Conservation (phyloP, 257 asterid species). For the Rehmannia glutinosa region DNA sequence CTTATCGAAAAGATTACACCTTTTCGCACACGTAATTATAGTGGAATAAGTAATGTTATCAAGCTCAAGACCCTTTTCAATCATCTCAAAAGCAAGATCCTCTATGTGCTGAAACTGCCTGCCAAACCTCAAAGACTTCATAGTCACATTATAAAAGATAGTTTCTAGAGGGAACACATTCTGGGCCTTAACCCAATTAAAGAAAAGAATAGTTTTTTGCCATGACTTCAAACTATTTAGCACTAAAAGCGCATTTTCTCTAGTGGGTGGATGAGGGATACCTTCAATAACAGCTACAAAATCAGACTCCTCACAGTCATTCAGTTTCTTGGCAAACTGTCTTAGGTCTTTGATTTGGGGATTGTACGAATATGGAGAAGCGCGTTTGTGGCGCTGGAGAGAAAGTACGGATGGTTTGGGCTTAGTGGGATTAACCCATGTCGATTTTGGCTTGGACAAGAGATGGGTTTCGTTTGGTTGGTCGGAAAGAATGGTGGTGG, state of each 20-base stretch:
- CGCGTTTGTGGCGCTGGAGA: constrained; percentile 77
- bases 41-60: constrained; percentile 93
- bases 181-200: constrained; percentile 69
- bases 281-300: constrained; percentile 49
- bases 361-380: constrained; percentile 42
- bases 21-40: constrained; percentile 84
- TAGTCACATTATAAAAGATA: constrained; percentile 79
- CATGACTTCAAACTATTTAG: constrained; percentile 61
- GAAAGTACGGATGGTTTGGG: constrained; percentile 81
- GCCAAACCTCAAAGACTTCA: constrained; percentile 88
- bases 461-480: constrained; percentile 45
- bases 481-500: constrained; percentile 66
- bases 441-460: constrained; percentile 73
- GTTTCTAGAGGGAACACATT: constrained; percentile 70
- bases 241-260: constrained; percentile 74
- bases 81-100: constrained; percentile 77
- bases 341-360: constrained; percentile 71
- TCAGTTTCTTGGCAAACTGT: constrained; percentile 56
- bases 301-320: constrained; percentile 59
- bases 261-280: constrained; percentile 52
- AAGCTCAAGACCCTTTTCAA: constrained; percentile 54
- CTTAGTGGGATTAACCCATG: constrained; percentile 91
- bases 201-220: constrained; percentile 64
- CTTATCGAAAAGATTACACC: constrained; percentile 75
- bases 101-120: constrained; percentile 77